Evolutionary conservation across 2,329 filamentous ascomycete species (phyloP).

Genomic region (Aspergillus amoenus): DNA sequence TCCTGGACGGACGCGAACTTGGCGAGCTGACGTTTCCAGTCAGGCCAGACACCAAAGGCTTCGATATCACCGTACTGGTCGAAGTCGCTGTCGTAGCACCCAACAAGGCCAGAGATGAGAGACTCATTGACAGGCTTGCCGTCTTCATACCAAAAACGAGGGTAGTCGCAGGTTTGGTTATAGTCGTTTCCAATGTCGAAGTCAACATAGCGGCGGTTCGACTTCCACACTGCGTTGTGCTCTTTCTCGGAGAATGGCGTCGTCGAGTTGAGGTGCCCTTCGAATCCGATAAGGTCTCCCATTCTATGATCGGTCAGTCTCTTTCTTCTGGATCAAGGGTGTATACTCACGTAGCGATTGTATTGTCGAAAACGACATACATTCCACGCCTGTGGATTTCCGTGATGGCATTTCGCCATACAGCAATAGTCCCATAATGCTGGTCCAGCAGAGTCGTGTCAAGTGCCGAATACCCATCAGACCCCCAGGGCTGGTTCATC

Average conservation of each 20-base stretch:
- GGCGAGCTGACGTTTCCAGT: constrained; percentile 63
- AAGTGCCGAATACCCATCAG: constrained; percentile 60
- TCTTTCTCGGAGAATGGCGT: constrained; percentile 56
- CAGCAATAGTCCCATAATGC: constrained; percentile 61
- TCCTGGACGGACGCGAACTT: constrained; percentile 69
- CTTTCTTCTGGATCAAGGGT: too few relatives aligned
- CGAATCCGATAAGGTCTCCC: constrained; percentile 63
- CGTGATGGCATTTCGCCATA: constrained; percentile 58
- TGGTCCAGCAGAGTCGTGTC: constrained; percentile 64
- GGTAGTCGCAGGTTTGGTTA: constrained; percentile 57
- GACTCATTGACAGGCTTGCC: constrained; percentile 50
- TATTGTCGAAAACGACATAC: constrained; percentile 68
- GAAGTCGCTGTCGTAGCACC: constrained; percentile 64
- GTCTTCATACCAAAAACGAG: constrained; percentile 61
- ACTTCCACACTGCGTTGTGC: constrained; percentile 59
- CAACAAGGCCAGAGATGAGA: constrained; percentile 50
- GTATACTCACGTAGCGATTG: constrained; percentile 56
- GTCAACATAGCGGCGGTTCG: constrained; percentile 56
- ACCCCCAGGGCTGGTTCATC: constrained; percentile 64
- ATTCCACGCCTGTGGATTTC: constrained; percentile 62
- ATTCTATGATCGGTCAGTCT: constrained; percentile 31
- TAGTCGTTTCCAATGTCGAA: constrained; percentile 57
- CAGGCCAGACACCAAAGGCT: constrained; percentile 62
- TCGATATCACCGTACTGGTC: constrained; percentile 65
- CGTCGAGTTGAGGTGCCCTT: constrained; percentile 59